Evolutionary conservation across 169 alveolate species (phyloP), one percentile per base, ranked within the genome.

Genomic region (Cryptosporidium andersoni): DNA sequence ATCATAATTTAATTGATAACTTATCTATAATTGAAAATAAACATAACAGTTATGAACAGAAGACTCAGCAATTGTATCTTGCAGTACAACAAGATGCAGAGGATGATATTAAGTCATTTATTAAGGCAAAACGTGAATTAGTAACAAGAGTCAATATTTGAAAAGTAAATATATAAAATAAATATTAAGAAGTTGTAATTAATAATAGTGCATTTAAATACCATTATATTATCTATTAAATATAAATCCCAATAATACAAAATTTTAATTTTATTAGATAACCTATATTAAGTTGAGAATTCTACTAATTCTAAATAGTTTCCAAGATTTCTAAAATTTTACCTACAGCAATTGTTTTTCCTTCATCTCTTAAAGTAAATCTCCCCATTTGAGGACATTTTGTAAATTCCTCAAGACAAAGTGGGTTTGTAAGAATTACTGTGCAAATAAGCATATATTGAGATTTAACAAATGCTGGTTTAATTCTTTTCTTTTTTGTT

Each of bases 281-380:
- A 12, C 11, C 12, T 34, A 16, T 11, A 16, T 34, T 36, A 16
- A 16, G 39, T 34, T 5, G 39, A 6, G 3, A 9, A 34, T 60
- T 16, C 6, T 5, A 60, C 4, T 25, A 34, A 5, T 3, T 40
- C 45, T 14, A 74, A 37, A 58, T 12, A 43, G 93, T 58, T 45
- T 91, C 90, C 42, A 89, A n/a, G 25, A 92, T 82, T 51, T 91
- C 91, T 39, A 92, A 49, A 39, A 94, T 89, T 58, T 94, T 93
- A n/a, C 97, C 97, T 51, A 94, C 92, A 16, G 95, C 97, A 64
- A 94, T 93, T 6, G 97, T 94, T 82, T 93, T 94, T 65, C 98
- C 99, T 88, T 96, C 98, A 51, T 96, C 99, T 53, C 99, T 91
- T 58, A 97, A 92, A 14, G 99, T 96, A 91, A 97, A 96, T 74